Evolutionary conservation across 2,329 filamentous ascomycete species (phyloP), one percentile per base, ranked within the genome.

Genomic region (Emmonsia crescens): DNA sequence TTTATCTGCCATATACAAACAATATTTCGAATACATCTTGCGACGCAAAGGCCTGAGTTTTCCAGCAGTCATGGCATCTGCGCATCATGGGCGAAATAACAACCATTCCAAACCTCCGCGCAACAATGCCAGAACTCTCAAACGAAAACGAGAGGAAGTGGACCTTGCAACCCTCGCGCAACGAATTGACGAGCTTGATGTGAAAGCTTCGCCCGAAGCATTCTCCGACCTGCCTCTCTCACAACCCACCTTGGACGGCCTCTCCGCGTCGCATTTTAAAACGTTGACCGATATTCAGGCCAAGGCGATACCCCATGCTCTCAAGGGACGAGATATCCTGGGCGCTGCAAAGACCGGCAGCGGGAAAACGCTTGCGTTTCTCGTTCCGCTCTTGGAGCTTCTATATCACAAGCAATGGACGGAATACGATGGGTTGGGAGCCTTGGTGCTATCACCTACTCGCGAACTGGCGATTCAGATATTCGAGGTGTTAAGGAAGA

Each of bases 381-480:
- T 99, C 8, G 79, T 97, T 2, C 94, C 94, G 1, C 87, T 97
- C 0, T 83, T 99, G 57, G 94, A 99, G 75, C 95, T 93, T 69
- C 82, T 99, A 2, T 94, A 96, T 74, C 86, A 91, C 59, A 85
- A 86, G 61, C 89, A 87, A 81, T 96, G 92, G 87, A 89, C 94
- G 19, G 89, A 96, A 69, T 83, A 86, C 68, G 94, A 99, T 76
- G 94, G 94, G 0, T 80, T 99, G 36, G 93, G 93, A 9, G 94
- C 94, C 4, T 82, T 99, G 65, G 90, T 99, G 66, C 87, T 99
- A 60, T 93, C 92, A 0, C 94, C 94, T 0, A 99, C 94, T 8
- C 87, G 94, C 71, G 94, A 99, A 77, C 81, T 99, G 61, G 93
- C 94, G 0, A 94, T 95, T 46, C 94, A 99, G 75, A 99, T 96